Base-by-base conservation (phyloP, 2,329 filamentous ascomycete genomes). In the Cladosporium sp. region DNA sequence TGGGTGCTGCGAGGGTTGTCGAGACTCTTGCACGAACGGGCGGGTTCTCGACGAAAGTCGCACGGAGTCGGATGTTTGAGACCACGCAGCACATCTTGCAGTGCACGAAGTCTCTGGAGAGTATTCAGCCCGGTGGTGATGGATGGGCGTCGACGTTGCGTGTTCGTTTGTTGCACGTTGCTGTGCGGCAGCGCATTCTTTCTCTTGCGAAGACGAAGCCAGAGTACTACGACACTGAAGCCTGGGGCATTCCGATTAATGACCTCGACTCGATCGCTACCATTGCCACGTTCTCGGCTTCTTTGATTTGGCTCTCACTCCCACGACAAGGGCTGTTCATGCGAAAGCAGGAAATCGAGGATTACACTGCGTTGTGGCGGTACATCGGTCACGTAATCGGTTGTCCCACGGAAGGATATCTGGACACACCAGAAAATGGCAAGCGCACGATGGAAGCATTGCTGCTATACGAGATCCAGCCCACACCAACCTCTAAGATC, bases 11-110 rank as follows among this genome's bases (percentile, higher is more conserved):
- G 8, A 82, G 90, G 38, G 87, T 93, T 0, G 90, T 91, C 11
- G 90, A 93, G 75, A 92, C 90, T 0, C 81, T 94, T 12, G 84
- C 88, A 3, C 83, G 90, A 24, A 93, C 91, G 0, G 90, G 90
- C 14, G 91, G 91, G 0, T 94, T 93, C 75, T 86, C 86, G 14
- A 84, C 86, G 1, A 86, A 87, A 69, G 87, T 91, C 3, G 89
- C 90, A 4, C 84, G 86, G 66, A 85, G 87, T 18, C 83, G 91
- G 59, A 77, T 90, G 3, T 85, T 89, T 61, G 90, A 93, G 77
- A 93, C 91, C 1, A 89, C 89, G 2, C 91, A 93, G 74, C 88
- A 92, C 76, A 86, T 92, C 14, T 83, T 93, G 6, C 88, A 92
- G 74, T 88, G 91, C 59, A 90, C 90, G 4, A 80, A 82, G 52